Conservation (phyloP, 805 yeast species). For the Peterozyma toletana region DNA sequence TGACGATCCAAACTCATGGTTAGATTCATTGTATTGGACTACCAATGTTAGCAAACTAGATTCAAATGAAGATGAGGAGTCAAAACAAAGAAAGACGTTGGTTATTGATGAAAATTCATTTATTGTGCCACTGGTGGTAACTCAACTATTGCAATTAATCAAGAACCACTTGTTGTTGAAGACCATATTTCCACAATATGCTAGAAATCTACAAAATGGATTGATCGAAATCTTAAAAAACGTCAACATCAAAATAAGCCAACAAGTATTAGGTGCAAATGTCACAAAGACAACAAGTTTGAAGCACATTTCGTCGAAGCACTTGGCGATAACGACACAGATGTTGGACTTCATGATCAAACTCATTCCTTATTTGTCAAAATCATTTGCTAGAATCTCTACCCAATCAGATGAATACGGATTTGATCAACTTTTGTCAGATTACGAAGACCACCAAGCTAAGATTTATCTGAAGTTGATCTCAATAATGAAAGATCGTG, state of each 20-base stretch:
- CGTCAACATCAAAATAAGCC: slow-evolving; percentile 46
- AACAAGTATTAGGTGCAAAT: slow-evolving; percentile 65
- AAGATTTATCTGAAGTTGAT: slow-evolving; percentile 59
- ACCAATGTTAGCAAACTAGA: not conserved
- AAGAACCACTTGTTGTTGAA: slow-evolving; percentile 51
- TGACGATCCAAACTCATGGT: slow-evolving; percentile 44
- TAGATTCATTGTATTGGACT: slow-evolving; percentile 22
- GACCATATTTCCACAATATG: slow-evolving; percentile 44
- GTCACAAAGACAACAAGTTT: slow-evolving; percentile 71
- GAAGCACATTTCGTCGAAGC: slow-evolving; percentile 67
- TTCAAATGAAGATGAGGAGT: slow-evolving; percentile 7
- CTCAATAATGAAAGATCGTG: slow-evolving; percentile 65
- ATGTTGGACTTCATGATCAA: slow-evolving; percentile 43
- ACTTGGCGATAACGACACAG: slow-evolving; percentile 62
- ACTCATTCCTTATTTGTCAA: slow-evolving; percentile 26
- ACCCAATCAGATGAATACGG: slow-evolving; percentile 20
- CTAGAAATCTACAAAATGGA: slow-evolving; percentile 31
- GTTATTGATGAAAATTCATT: slow-evolving; percentile 48
- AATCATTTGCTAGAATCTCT: slow-evolving; percentile 21
- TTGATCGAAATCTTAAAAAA: slow-evolving; percentile 38
- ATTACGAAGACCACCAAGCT: slow-evolving; percentile 51
- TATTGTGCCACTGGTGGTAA: slow-evolving; percentile 47
- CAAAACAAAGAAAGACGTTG: slow-evolving; percentile 20
- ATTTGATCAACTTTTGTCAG: slow-evolving; percentile 30
- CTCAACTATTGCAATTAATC: slow-evolving; percentile 29